Evolutionary conservation across 2,329 filamentous ascomycete species (phyloP).

Genomic region (Colletotrichum euphorbiae): DNA sequence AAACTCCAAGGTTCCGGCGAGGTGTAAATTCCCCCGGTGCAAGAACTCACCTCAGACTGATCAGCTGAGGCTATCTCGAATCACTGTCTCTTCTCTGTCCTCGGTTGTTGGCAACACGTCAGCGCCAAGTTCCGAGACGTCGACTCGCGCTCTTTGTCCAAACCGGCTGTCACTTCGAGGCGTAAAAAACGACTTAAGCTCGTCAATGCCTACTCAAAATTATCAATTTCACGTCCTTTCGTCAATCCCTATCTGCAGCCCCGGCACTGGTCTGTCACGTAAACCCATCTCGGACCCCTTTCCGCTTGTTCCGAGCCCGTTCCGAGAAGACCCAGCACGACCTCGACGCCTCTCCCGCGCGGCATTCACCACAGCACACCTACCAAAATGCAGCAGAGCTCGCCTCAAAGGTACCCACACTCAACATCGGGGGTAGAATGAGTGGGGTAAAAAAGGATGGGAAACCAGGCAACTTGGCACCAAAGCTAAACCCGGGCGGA

Average conservation of each 20-base stretch:
- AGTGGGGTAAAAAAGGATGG: neutral
- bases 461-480: conserved; percentile 1
- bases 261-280: too few relatives aligned
- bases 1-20: too few relatives aligned
- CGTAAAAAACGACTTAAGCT: neutral
- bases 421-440: conserved; percentile 2
- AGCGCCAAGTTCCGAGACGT: too few relatives aligned
- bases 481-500: neutral
- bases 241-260: neutral
- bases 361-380: neutral
- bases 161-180: neutral
- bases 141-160: too few relatives aligned
- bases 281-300: neutral
- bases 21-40: too few relatives aligned
- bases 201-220: neutral
- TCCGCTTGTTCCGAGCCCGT: neutral
- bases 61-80: too few relatives aligned
- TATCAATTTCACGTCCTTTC: neutral
- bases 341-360: neutral
- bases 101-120: too few relatives aligned
- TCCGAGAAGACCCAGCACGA: conserved; percentile 8
- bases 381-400: neutral
- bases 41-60: too few relatives aligned
- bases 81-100: too few relatives aligned
- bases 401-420: conserved; percentile 14